These are phyloP conservation scores for Blastocystis sp. DNA, from an alignment of 352 stramenopile species.

Conservation along the genomic window DNA sequence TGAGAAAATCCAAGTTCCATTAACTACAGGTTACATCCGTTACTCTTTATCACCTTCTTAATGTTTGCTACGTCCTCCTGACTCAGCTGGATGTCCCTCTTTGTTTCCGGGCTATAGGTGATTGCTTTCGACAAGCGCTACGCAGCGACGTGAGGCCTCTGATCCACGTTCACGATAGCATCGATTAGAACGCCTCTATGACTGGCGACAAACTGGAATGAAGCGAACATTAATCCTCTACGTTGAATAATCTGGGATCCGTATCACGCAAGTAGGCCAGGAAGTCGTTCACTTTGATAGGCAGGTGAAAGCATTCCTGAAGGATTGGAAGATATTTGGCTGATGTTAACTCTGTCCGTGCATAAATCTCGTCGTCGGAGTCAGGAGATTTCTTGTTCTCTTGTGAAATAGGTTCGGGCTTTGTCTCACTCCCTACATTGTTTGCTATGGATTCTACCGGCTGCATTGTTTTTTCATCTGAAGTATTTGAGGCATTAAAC, in stretches of 20 bases:
- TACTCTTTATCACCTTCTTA: conserved; percentile 60
- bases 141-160: not conserved
- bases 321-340: not conserved
- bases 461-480: too few relatives aligned
- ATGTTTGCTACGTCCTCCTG: conserved; percentile 76
- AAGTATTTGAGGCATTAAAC: too few relatives aligned
- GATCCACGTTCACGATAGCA: not conserved
- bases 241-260: not conserved
- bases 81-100: conserved; percentile 70
- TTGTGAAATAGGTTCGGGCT: too few relatives aligned
- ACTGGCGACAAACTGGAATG: not conserved
- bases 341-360: not conserved
- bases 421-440: too few relatives aligned
- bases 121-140: too few relatives aligned
- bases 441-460: too few relatives aligned
- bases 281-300: not conserved
- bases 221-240: not conserved
- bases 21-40: conserved; percentile 65
- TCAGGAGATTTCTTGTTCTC: too few relatives aligned
- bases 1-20: conserved; percentile 80
- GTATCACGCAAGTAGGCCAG: not conserved
- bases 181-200: not conserved
- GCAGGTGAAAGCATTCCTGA: not conserved
- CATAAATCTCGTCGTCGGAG: not conserved
- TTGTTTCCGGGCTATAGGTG: too few relatives aligned